Conservation (phyloP, 805 yeast species). For the Cyberlindnera mrakii region DNA sequence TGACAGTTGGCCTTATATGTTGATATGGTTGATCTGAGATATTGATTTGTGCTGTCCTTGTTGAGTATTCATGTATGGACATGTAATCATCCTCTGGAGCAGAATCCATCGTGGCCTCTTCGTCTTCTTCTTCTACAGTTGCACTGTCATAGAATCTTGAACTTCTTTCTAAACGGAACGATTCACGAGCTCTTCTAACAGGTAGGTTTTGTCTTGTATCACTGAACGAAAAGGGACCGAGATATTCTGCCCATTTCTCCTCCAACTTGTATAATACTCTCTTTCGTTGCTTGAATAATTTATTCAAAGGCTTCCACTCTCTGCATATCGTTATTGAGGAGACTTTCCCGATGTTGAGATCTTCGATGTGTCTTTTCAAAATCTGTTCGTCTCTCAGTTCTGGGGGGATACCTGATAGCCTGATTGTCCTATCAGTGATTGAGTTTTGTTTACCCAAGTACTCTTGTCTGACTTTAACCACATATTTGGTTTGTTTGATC, state of each 20-base stretch:
- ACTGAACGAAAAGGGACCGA: slow-evolving; percentile 34
- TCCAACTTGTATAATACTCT: slow-evolving; percentile 54
- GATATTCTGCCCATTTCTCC: slow-evolving; percentile 62
- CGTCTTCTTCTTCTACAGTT: slow-evolving; percentile 7
- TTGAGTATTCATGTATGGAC: slow-evolving; percentile 18
- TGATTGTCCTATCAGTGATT: slow-evolving; percentile 84
- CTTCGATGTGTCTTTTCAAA: slow-evolving; percentile 68
- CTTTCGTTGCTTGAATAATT: slow-evolving; percentile 54
- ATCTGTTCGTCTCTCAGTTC: slow-evolving; percentile 67
- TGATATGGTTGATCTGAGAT: slow-evolving; percentile 18
- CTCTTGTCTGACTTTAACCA: slow-evolving; percentile 71
- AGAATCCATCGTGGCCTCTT: slow-evolving; percentile 4
- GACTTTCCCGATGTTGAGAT: slow-evolving; percentile 74
- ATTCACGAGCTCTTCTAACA: slow-evolving; percentile 20
- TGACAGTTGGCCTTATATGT: slow-evolving; percentile 54
- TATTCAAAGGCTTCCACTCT: slow-evolving; percentile 77
- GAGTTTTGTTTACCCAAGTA: slow-evolving; percentile 84
- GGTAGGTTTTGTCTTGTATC: slow-evolving; percentile 16
- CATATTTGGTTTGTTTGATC: slow-evolving; percentile 62
- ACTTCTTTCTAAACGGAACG: slow-evolving; percentile 17
- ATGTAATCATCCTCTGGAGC: slow-evolving; percentile 16
- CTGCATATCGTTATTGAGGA: slow-evolving; percentile 72
- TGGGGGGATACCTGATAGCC: slow-evolving; percentile 84
- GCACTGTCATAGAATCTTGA: slow-evolving; percentile 9
- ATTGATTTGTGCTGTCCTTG: slow-evolving; percentile 13